Evolutionary conservation across 2,329 filamentous ascomycete genomes (phyloP), one percentile per base, ranked within the genome.

Genomic region (Sporothrix brasiliensis): DNA sequence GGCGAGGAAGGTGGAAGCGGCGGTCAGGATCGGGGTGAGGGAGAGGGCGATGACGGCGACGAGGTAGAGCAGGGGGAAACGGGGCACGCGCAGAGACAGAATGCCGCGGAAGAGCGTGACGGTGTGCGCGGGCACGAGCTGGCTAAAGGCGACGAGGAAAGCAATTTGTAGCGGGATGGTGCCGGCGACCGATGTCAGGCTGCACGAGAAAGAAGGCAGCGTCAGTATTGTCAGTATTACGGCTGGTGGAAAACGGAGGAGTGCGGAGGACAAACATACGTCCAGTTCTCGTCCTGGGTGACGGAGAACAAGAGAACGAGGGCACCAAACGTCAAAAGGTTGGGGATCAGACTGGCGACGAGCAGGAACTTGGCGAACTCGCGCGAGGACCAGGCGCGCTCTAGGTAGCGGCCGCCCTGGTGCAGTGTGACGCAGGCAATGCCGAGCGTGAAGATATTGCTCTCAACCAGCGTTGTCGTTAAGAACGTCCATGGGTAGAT

Each of bases 91-190:
- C 79, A 98, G 89, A 72, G 95, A 97, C 71, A 98, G 79, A 72
- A 97, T 83, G 74, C 93, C 93, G 74, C 91, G 91, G 83, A 97
- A 94, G 71, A 99, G 88, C 4, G 94, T 95, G 68, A 98, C 94
- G 13, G 95, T 99, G 80, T 99, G 95, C 73, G 97, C 94, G 27
- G 95, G 95, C 49, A 98, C 91, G 66, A 99, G 92, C 81, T 99
- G 95, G 82, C 97, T 98, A 82, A 98, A 97, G 69, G 94, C 92
- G 76, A 98, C 92, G 73, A 99, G 91, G 83, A 98, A 98, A 73
- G 92, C 90, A 61, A 95, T 93, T 80, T 97, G 94, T 71, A 97
- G 85, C 19, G 94, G 89, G 73, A 97, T 90, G 69, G 93, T 94
- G 75, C 95, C 95, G 75, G 92, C 92, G 77, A 98, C 92, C 73